A percentile compares a stretch with the other conserved stretches of the same genome.
phyloP scores from a whole-genome alignment of 805 yeast genomes.

The Candida verbasci region DNA sequence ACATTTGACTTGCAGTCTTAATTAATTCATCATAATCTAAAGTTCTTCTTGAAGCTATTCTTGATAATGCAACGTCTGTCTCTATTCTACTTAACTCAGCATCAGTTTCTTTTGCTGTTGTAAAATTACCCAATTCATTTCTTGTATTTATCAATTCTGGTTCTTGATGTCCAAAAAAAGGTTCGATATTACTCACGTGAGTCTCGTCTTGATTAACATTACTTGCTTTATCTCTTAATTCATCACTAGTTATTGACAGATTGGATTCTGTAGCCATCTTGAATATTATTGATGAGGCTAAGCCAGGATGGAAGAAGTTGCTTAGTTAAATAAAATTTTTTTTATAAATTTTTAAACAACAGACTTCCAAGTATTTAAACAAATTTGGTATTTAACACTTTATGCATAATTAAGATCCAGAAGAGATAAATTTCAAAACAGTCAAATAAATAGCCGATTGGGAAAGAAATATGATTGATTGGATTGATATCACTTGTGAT shows the following conservation, averaged over 20 bases:
- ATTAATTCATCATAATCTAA: constrained; percentile 25
- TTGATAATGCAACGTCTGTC: constrained; percentile 2
- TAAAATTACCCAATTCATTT: neutral
- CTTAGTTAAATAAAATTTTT: too few relatives aligned
- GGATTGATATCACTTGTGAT: too few relatives aligned
- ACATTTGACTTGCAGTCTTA: constrained; percentile 19
- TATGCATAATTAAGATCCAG: too few relatives aligned
- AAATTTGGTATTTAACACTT: too few relatives aligned
- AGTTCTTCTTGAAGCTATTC: constrained; percentile 15
- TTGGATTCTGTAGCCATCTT: constrained; percentile 22
- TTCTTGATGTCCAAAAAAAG: constrained; percentile 1
- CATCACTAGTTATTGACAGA: neutral
- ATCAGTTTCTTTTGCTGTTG: constrained; percentile 2
- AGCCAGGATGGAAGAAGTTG: too few relatives aligned
- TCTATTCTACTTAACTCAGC: neutral
- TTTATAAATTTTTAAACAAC: too few relatives aligned
- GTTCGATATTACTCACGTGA: neutral
- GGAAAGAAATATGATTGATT: neutral
- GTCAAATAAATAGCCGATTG: too few relatives aligned
- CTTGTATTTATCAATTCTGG: neutral
- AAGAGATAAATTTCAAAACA: too few relatives aligned
- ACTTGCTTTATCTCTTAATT: neutral
- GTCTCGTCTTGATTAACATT: neutral
- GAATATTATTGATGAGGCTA: constrained; percentile 24
- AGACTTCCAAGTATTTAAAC: too few relatives aligned